Conservation (phyloP, 2,329 filamentous ascomycete genomes). For the Paracoccidioides brasiliensis region DNA sequence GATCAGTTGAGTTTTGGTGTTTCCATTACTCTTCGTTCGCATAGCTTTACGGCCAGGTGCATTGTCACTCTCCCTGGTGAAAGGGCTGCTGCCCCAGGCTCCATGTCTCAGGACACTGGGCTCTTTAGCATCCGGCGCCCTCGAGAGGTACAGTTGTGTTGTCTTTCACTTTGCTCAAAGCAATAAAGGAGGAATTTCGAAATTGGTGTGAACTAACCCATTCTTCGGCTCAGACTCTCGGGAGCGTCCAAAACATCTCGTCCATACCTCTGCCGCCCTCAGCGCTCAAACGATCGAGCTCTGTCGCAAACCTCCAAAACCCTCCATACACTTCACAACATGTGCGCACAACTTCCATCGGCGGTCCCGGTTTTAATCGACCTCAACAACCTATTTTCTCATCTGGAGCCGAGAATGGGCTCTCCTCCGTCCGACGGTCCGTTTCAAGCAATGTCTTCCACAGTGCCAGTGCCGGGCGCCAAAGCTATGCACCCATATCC, state of each 20-base stretch:
- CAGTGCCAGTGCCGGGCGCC: conserved; percentile 48
- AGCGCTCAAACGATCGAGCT: conserved; percentile 84
- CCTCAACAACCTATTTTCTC: conserved; percentile 82
- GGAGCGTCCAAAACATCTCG: conserved; percentile 68
- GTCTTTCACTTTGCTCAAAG: background rate
- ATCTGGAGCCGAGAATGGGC: conserved; percentile 55
- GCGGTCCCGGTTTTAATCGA: conserved; percentile 70
- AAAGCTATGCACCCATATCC: conserved; percentile 54
- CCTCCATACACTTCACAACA: conserved; percentile 56
- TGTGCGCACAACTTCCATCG: conserved; percentile 72
- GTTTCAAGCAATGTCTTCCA: conserved; percentile 54
- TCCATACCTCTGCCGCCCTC: conserved; percentile 83
- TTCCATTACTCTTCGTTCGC: background rate
- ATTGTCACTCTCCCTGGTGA: conserved; percentile 10
- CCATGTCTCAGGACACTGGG: conserved; percentile 76
- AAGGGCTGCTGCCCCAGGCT: conserved; percentile 21
- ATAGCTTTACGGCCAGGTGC: background rate
- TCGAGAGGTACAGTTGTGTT: conserved; percentile 55
- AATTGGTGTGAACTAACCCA: conserved; percentile 11
- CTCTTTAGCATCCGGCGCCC: conserved; percentile 86
- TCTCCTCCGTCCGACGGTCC: conserved; percentile 73
- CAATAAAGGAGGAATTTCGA: background rate
- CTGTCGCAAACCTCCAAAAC: conserved; percentile 53
- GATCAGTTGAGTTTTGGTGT: background rate
- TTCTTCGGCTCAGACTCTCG: conserved; percentile 51